Conservation (phyloP, 352 stramenopile genomes). For the Hyaloperonospora brassicae region DNA sequence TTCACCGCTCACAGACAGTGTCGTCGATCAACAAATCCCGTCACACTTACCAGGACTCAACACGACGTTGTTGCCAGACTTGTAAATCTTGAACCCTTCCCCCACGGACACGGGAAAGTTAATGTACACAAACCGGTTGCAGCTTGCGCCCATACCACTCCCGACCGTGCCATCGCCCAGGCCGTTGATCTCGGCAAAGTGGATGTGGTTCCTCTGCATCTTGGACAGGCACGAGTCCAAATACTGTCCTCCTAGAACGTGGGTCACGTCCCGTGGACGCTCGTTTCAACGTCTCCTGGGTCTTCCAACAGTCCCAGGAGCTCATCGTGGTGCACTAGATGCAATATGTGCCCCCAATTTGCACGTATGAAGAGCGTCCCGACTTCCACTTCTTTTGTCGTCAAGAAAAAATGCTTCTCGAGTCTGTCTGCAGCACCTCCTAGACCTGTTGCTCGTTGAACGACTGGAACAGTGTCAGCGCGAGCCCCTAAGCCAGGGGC, state of each 20-base stretch:
- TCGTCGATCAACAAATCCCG: slow-evolving; percentile 31
- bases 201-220: slow-evolving; percentile 84
- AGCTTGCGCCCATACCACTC: slow-evolving; percentile 66
- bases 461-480: slow-evolving; percentile 40
- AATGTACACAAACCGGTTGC: slow-evolving; percentile 70
- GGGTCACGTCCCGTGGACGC: slow-evolving; percentile 74
- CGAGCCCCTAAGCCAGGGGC: slow-evolving; percentile 38
- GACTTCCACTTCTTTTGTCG: slow-evolving; percentile 32
- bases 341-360: slow-evolving; percentile 72
- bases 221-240: slow-evolving; percentile 44
- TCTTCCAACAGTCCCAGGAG: slow-evolving; percentile 61
- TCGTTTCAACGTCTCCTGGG: slow-evolving; percentile 31
- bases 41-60: slow-evolving; percentile 52
- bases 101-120: slow-evolving; percentile 44
- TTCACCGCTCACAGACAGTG: slow-evolving; percentile 65
- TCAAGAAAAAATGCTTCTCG: slow-evolving; percentile 68
- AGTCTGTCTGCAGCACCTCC: slow-evolving; percentile 53
- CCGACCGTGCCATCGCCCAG: slow-evolving; percentile 44
- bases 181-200: slow-evolving; percentile 59
- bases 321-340: slow-evolving; percentile 56
- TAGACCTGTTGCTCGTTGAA: slow-evolving; percentile 55
- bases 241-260: slow-evolving; percentile 71
- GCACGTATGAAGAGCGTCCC: slow-evolving; percentile 56
- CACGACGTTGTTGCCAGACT: slow-evolving; percentile 80
- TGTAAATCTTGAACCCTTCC: slow-evolving; percentile 75